phyloP scores from a whole-genome alignment of 345 rosid species.

The Camelina neglecta region DNA sequence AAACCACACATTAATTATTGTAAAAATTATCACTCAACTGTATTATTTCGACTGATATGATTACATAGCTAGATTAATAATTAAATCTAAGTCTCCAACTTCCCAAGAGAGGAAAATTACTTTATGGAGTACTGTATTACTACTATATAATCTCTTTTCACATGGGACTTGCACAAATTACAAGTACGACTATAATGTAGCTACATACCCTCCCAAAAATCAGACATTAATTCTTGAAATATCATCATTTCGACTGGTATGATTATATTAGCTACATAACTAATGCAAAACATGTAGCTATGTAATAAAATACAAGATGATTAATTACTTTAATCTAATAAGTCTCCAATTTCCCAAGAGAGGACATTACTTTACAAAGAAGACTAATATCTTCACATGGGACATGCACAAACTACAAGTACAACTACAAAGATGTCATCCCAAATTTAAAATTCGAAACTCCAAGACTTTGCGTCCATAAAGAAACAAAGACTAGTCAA shows the following conservation, averaged over 20 bases:
- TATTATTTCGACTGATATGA: constrained; percentile 16
- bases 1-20: neutral
- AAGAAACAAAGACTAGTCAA: constrained; percentile 64
- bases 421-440: constrained; percentile 38
- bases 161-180: constrained; percentile 43
- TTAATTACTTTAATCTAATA: neutral
- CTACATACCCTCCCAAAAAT: neutral
- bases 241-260: constrained; percentile 12
- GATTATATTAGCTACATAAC: neutral
- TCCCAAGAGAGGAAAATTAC: constrained; percentile 19
- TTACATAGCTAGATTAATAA: neutral
- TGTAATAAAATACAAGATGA: neutral
- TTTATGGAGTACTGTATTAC: neutral
- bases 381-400: constrained; percentile 35
- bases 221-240: neutral
- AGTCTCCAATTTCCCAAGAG: constrained; percentile 21
- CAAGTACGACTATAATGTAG: constrained; percentile 33
- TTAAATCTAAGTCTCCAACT: neutral
- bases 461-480: constrained; percentile 46
- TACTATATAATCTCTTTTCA: neutral
- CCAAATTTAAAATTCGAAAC: constrained; percentile 39
- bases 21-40: neutral
- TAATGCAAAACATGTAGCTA: neutral
- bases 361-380: neutral
- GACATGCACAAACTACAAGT: constrained; percentile 43